phyloP scores from a whole-genome alignment of 2,329 filamentous ascomycete species.

The Colletotrichum sojae region DNA sequence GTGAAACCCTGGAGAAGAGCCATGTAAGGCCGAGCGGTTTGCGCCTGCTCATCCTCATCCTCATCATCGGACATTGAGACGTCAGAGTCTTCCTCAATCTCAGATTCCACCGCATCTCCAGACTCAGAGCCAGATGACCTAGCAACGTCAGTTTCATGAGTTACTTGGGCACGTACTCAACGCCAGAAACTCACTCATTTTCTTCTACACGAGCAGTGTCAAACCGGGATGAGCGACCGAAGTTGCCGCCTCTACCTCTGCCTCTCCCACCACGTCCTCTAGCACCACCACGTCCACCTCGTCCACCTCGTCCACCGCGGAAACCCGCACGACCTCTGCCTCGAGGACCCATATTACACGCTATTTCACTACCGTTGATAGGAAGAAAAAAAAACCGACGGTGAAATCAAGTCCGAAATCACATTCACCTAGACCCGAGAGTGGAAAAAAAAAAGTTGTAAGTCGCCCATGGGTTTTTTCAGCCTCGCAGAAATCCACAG shows the following conservation, averaged over 20 bases:
- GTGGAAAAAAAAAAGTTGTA: conserved; percentile 40
- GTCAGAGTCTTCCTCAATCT: conserved; percentile 56
- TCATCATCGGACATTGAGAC: conserved; percentile 60
- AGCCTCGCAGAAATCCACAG: conserved; percentile 44
- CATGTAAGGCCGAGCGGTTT: conserved; percentile 66
- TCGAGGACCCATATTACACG: conserved; percentile 43
- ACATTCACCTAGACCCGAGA: conserved; percentile 11
- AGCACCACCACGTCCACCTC: conserved; percentile 54
- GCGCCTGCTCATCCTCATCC: conserved; percentile 53
- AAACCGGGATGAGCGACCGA: conserved; percentile 49
- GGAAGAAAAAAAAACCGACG: not conserved
- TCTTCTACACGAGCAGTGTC: conserved; percentile 60
- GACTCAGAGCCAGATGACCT: conserved; percentile 46
- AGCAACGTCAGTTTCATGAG: not conserved
- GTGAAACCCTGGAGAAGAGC: conserved; percentile 71
- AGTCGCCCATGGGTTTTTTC: conserved; percentile 26
- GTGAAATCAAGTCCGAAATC: conserved; percentile 1
- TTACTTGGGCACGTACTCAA: not conserved
- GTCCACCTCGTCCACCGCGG: conserved; percentile 43
- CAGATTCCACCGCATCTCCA: conserved; percentile 47
- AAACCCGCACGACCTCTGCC: conserved; percentile 46
- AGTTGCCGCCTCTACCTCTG: conserved; percentile 52
- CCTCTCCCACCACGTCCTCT: conserved; percentile 47
- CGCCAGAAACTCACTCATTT: conserved; percentile 51
- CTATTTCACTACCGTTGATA: not conserved